Percentiles rank a stretch among this genome's conserved stretches.
Evolutionary conservation across 768 basidiomycete species (phyloP).

Genomic region (Cystobasidium tubakii): DNA sequence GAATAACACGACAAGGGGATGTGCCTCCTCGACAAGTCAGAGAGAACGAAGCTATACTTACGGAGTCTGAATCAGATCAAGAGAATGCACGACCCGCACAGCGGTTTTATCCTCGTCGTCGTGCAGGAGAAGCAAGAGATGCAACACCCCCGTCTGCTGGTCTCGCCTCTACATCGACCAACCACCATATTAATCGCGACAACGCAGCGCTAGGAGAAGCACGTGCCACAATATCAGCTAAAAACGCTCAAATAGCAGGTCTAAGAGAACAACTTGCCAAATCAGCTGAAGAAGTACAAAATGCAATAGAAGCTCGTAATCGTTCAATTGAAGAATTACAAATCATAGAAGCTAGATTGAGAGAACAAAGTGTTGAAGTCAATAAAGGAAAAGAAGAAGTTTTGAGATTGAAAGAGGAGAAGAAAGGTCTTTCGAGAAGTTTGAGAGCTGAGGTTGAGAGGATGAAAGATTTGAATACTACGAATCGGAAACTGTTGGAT

Average conservation of each 20-base stretch:
- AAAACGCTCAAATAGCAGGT: neutral
- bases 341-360: neutral
- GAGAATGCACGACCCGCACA: slow-evolving; percentile 15
- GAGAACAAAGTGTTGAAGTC: neutral
- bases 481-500: neutral
- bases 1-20: neutral
- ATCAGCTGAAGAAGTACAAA: neutral
- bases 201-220: slow-evolving; percentile 5
- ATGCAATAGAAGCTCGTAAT: neutral
- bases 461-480: neutral
- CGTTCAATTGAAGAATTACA: neutral
- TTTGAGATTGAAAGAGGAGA: neutral
- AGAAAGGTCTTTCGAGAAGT: neutral
- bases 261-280: neutral
- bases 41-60: neutral
- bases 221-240: slow-evolving; percentile 2
- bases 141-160: neutral
- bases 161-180: neutral
- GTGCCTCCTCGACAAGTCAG: neutral
- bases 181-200: neutral
- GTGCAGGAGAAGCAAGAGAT: neutral
- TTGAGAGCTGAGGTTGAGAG: neutral
- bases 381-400: neutral
- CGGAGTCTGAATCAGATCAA: slow-evolving; percentile 1
- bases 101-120: neutral